Percentiles rank a stretch among this genome's conserved stretches.
Conservation (phyloP, 495 filamentous ascomycete species). For the Annulohypoxylon bovei region DNA sequence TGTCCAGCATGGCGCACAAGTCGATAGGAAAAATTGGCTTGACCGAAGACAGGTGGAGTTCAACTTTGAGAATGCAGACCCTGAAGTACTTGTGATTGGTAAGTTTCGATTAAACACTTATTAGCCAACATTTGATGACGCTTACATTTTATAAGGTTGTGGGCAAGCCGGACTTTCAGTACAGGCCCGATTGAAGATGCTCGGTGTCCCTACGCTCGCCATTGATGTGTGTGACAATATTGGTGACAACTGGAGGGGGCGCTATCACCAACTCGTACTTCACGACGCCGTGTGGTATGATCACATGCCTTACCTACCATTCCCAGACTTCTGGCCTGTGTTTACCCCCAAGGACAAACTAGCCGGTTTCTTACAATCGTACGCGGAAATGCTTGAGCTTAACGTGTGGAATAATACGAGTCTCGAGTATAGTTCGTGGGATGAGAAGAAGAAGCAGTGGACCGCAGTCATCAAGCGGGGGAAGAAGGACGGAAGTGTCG, state of each 20-base stretch:
- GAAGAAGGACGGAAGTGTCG: slow-evolving; percentile 56
- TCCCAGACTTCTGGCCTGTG: slow-evolving; percentile 73
- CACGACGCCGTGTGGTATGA: slow-evolving; percentile 84
- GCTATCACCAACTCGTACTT: slow-evolving; percentile 70
- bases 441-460: slow-evolving; percentile 67
- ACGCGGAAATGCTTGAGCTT: slow-evolving; percentile 77
- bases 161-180: slow-evolving; percentile 69
- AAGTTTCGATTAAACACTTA: slow-evolving; percentile 38
- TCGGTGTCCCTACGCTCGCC: slow-evolving; percentile 69
- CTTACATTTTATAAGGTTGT: slow-evolving; percentile 52
- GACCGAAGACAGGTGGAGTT: slow-evolving; percentile 66
- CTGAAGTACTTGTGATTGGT: slow-evolving; percentile 74
- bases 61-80: slow-evolving; percentile 67
- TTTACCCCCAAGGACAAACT: slow-evolving; percentile 86
- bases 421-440: slow-evolving; percentile 62
- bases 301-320: slow-evolving; percentile 76
- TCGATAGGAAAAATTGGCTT: slow-evolving; percentile 68
- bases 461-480: slow-evolving; percentile 65
- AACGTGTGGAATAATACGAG: slow-evolving; percentile 76
- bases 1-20: slow-evolving; percentile 57
- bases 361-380: slow-evolving; percentile 79
- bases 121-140: neutral
- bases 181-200: slow-evolving; percentile 77
- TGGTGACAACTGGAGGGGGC: slow-evolving; percentile 82
- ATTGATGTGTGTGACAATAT: slow-evolving; percentile 73